phyloP scores from a whole-genome alignment of 208 protist species.

The Leishmania arabica region DNA sequence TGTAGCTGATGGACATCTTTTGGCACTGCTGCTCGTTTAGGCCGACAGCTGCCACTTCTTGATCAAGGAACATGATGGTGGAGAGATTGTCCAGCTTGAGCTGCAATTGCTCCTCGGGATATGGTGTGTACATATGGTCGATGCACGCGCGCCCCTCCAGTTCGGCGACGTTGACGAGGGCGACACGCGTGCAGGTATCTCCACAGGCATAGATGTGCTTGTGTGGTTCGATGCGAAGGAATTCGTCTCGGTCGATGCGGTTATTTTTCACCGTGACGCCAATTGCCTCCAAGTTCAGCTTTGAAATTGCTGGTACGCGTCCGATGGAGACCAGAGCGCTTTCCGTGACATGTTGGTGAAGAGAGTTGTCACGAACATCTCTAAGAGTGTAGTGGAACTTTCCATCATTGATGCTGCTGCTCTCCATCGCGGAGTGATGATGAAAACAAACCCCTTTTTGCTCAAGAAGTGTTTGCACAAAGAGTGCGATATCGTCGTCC shows the following conservation, averaged over 20 bases:
- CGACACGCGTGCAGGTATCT: conserved; percentile 74
- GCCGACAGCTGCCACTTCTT: conserved; percentile 87
- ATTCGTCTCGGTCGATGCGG: conserved; percentile 54
- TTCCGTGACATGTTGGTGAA: conserved; percentile 65
- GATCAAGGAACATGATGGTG: conserved; percentile 94
- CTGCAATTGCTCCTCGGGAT: conserved; percentile 69
- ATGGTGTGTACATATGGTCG: conserved; percentile 83
- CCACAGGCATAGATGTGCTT: conserved; percentile 91
- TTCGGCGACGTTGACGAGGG: conserved; percentile 89
- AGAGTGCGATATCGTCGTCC: conserved; percentile 86
- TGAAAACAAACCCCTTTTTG: conserved; percentile 81
- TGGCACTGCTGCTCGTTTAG: conserved; percentile 89
- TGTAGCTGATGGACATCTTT: conserved; percentile 77
- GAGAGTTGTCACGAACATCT: conserved; percentile 47
- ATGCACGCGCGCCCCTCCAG: conserved; percentile 77
- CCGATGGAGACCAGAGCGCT: conserved; percentile 90
- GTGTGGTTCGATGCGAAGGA: conserved; percentile 62
- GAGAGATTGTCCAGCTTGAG: conserved; percentile 85
- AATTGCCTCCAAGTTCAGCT: conserved; percentile 63
- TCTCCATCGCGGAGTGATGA: conserved; percentile 78
- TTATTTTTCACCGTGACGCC: conserved; percentile 50
- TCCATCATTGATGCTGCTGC: conserved; percentile 64
- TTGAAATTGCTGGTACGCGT: conserved; percentile 63
- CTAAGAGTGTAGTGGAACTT: conserved; percentile 82
- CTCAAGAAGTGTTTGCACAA: conserved; percentile 82